Evolutionary conservation across 2,329 filamentous ascomycete species (phyloP), one percentile per base, ranked within the genome.

Genomic region (Metarhizium sp.): DNA sequence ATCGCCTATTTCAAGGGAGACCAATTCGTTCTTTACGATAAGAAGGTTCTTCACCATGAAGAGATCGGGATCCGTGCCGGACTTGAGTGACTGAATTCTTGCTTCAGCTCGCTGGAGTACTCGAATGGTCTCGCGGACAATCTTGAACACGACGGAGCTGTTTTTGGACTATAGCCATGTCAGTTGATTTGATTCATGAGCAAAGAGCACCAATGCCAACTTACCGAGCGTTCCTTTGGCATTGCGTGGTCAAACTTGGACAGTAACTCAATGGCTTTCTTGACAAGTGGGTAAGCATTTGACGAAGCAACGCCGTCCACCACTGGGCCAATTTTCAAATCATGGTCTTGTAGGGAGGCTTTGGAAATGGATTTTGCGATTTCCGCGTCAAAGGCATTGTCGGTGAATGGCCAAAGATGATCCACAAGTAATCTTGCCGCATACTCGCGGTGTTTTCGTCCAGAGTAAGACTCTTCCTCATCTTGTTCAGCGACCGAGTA

Each of bases 41-140:
- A 99, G 86, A 2, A 99, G 80, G 67, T 99, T 96, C 63, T 92
- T 94, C 63, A 99, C 86, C 65, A 96, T 85, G 71, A 99, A 99
- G 4, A 99, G 79, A 62, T 96, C 88, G 0, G 88, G 82, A 67
- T 97, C 91, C 6, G 86, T 67, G 25, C 79, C 76, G 55, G 71
- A 66, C 60, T 76, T 78, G 59, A 82, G 83, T 40, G 79, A 79
- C 55, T 84, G 80, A 61, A 95, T 86, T 58, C 82, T 81, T 6
- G 79, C 75, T 61, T 91, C 88, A 32, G 90, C 92, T 52, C 85
- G 80, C 59, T 91, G 82, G 18, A 99, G 80, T 3, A 92, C 91
- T 52, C 86, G 74, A 0, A 92, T 96, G 2, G 92, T 94, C 70
- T 95, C 90, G 64, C 92, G 88, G 30, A 99, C 90, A 60, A 97